These are phyloP conservation scores for Solanum pinnatisectum DNA, from an alignment of 257 asterid species.

Conservation along the genomic window DNA sequence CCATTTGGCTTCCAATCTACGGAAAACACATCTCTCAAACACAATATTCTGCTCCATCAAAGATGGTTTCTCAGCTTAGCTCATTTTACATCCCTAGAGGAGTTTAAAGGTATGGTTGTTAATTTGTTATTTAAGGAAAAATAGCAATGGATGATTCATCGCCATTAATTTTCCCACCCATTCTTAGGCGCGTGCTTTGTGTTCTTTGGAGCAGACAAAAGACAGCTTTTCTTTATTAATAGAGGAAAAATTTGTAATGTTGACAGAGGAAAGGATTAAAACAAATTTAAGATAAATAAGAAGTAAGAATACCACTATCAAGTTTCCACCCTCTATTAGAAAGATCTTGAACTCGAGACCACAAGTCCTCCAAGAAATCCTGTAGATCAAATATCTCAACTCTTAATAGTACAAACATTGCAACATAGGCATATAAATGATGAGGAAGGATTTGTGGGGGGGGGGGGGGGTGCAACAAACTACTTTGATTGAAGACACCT, in stretches of 20 bases:
- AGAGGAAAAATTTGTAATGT: not conserved
- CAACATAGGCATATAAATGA: not conserved
- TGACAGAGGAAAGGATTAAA: constrained; percentile 1
- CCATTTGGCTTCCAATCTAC: not conserved
- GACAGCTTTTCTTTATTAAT: not conserved
- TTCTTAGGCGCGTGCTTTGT: not conserved
- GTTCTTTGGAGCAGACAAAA: not conserved
- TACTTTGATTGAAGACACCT: not conserved
- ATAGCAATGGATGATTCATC: not conserved
- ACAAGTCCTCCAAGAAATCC: constrained; percentile 94
- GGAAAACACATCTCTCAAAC: not conserved
- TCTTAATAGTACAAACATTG: not conserved
- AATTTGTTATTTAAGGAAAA: not conserved
- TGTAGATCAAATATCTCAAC: constrained; percentile 12
- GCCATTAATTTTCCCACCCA: not conserved
- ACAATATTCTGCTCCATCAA: not conserved
- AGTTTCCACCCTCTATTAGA: constrained; percentile 91
- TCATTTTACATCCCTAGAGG: not conserved
- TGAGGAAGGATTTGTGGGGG: not conserved
- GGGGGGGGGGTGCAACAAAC: not conserved
- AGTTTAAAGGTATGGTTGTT: not conserved
- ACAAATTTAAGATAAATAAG: constrained; percentile 3
- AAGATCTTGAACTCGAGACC: constrained; percentile 85
- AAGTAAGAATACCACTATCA: constrained; percentile 65
- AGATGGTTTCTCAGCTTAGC: not conserved